Percentiles rank a stretch among this genome's conserved stretches.
These are phyloP conservation scores for Priceomyces castillae DNA, from an alignment of 805 yeast genomes.

Conservation along the genomic window DNA sequence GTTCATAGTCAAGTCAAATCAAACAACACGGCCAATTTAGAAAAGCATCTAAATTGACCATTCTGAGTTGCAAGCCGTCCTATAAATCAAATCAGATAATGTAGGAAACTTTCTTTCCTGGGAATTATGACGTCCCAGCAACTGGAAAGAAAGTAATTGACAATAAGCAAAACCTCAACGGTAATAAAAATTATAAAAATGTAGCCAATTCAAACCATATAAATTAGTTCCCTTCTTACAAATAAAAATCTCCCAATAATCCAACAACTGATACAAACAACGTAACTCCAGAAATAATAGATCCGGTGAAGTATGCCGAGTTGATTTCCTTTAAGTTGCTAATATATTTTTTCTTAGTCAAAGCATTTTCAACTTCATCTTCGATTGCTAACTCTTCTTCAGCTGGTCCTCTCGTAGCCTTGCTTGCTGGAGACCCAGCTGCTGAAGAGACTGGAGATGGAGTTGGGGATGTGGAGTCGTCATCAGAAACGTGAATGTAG, in stretches of 20 bases:
- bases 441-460: slow-evolving; percentile 28
- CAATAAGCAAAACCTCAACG: neutral
- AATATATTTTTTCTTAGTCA: slow-evolving; percentile 33
- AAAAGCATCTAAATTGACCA: neutral
- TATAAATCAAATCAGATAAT: neutral
- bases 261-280: slow-evolving; percentile 54
- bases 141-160: neutral
- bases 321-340: slow-evolving; percentile 31
- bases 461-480: slow-evolving; percentile 25
- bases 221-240: slow-evolving; percentile 11
- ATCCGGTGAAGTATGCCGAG: slow-evolving; percentile 38
- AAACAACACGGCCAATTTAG: neutral
- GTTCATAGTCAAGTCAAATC: slow-evolving; percentile 1
- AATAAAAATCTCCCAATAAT: slow-evolving; percentile 49
- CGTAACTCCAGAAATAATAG: slow-evolving; percentile 43
- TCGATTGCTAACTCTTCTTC: slow-evolving; percentile 36
- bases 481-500: slow-evolving; percentile 43
- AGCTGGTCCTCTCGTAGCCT: neutral
- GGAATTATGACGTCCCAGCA: neutral
- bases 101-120: neutral
- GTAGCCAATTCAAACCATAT: neutral
- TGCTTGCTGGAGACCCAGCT: slow-evolving; percentile 22
- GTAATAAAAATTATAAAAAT: slow-evolving; percentile 2
- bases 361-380: slow-evolving; percentile 41
- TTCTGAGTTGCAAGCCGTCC: neutral